Evolutionary conservation across 2,329 filamentous ascomycete genomes (phyloP), one percentile per base, ranked within the genome.

Genomic region (Alternaria atra): DNA sequence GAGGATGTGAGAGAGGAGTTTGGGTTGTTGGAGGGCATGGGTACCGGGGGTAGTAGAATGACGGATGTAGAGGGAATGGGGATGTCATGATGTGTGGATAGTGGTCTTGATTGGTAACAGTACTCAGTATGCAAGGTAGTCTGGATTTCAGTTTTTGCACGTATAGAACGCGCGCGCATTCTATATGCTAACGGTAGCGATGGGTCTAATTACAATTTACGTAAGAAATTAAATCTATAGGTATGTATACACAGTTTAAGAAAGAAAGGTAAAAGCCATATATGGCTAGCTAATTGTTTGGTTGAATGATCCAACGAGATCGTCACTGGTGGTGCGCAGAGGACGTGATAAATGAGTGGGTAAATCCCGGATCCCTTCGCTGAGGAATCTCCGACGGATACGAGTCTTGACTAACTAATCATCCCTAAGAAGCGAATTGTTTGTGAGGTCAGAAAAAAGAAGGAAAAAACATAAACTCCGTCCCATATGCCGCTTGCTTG

Each of bases 361-460:
- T 77, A 78, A 78, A 78, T 77, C 75, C 74, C 70, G 73, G 67
- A 72, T 69, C 65, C 55, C 63, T 51, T 40, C 57, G 44, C 20
- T 20, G 30, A 66, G 65, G 25, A 17, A 71, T 70, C 69, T 61
- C 74, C 64, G 73, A 72, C 72, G 73, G 76, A 78, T 78, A 78
- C 76, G 76, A 78, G 76, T 76, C 76, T 77, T 77, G 76, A 77
- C 74, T 75, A 76, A 69, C 74, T 77, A 77, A 69, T 74, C 70
- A 75, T 77, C 76, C 76, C 73, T 76, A 69, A 69, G 66, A 72
- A 73, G 63, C 65, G 62, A 70, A 70, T 63, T 65, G 60, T 58
- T 20, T 20, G 20, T 20, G 20, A 20, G 20, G 20, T 2, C 20
- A 65, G 51, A 50, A 40, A 35, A 51, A 37, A 46, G 40, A 47